Percentiles rank a stretch among this genome's conserved stretches.
phyloP scores from a whole-genome alignment of 176 grass and related monocot species.

The Rhipidocladum racemiflorum region DNA sequence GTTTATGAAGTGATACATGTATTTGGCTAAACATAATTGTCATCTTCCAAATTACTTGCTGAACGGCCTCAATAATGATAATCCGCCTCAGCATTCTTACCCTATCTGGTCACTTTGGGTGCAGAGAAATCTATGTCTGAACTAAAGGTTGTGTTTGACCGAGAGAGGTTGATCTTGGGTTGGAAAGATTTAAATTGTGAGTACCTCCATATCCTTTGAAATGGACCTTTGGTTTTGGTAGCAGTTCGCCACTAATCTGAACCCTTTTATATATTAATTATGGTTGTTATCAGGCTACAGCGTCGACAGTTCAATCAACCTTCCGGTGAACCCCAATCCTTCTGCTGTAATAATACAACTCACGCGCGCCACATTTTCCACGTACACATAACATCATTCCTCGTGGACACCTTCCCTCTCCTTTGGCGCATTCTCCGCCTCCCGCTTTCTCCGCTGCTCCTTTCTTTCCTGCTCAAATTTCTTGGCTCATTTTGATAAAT shows the following conservation, averaged over 20 bases:
- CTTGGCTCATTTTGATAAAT: too few species aligned
- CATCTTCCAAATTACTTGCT: not conserved
- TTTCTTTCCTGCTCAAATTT: too few species aligned
- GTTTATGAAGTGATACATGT: not conserved
- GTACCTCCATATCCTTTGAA: constrained; percentile 22
- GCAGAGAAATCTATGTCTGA: constrained; percentile 94
- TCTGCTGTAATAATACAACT: too few species aligned
- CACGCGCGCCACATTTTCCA: too few species aligned
- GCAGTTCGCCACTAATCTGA: not conserved
- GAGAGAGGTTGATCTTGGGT: constrained; percentile 66
- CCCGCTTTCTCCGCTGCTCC: too few species aligned
- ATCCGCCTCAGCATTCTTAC: not conserved
- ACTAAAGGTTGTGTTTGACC: constrained; percentile 74
- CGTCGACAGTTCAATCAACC: constrained; percentile 35
- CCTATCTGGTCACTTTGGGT: not conserved
- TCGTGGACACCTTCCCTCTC: too few species aligned
- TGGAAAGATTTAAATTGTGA: constrained; percentile 83
- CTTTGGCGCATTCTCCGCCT: too few species aligned
- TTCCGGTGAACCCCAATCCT: constrained; percentile 33
- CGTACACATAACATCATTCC: too few species aligned
- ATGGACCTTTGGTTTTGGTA: not conserved
- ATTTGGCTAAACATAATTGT: not conserved
- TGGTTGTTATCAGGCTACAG: constrained; percentile 41
- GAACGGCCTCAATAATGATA: not conserved
- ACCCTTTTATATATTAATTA: not conserved